These are phyloP conservation scores for Cyanidium caldarium DNA, from an alignment of 23 red algal species.

Conservation along the genomic window DNA sequence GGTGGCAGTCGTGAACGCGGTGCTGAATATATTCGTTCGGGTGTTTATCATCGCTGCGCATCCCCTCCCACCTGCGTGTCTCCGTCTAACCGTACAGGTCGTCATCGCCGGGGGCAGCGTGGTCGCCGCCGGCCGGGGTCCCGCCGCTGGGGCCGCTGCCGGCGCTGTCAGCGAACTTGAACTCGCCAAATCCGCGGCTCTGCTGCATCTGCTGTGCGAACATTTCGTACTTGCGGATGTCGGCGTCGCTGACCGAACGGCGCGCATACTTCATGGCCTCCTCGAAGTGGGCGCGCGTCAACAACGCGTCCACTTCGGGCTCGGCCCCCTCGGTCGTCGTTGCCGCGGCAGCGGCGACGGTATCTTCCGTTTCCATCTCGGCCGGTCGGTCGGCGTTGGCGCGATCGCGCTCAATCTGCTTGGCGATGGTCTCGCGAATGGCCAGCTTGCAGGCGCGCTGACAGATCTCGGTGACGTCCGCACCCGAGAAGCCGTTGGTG, in stretches of 20 bases:
- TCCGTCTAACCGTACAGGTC: not conserved
- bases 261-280: slow-evolving; percentile 88
- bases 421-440: slow-evolving; percentile 84
- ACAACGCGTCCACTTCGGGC: slow-evolving; percentile 65
- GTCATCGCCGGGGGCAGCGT: not conserved
- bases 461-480: slow-evolving; percentile 98
- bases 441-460: slow-evolving; percentile 94
- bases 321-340: slow-evolving; percentile 58
- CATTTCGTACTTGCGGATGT: slow-evolving; percentile 96
- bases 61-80: not conserved
- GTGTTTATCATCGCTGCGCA: not conserved
- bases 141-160: not conserved
- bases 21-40: not conserved
- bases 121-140: slow-evolving; percentile 32
- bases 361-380: slow-evolving; percentile 19
- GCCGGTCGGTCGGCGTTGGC: slow-evolving; percentile 20
- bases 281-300: slow-evolving; percentile 94
- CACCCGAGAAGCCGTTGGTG: slow-evolving; percentile 85
- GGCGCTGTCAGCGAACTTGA: slow-evolving; percentile 68
- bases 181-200: slow-evolving; percentile 91
- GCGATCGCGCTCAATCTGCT: slow-evolving; percentile 55
- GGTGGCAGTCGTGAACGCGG: not conserved
- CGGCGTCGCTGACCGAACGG: slow-evolving; percentile 84
- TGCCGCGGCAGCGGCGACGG: not conserved
- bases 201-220: slow-evolving; percentile 83